Evolutionary conservation across 257 asterid species (phyloP).

Genomic region (Galeopsis tetrahit): DNA sequence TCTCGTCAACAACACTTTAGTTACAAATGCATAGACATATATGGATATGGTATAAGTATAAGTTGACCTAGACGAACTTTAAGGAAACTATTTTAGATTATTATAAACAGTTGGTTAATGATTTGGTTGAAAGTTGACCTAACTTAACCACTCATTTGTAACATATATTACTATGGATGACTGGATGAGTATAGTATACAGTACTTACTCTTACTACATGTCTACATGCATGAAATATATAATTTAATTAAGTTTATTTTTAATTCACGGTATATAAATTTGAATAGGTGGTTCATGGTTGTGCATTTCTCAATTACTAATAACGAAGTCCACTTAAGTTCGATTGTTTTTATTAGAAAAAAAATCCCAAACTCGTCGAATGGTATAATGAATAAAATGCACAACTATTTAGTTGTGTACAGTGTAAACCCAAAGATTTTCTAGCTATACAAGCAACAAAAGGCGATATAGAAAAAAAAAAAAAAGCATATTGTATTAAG

Average conservation of each 20-base stretch:
- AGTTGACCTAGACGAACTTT: slow-evolving; percentile 8
- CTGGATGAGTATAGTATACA: neutral
- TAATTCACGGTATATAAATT: neutral
- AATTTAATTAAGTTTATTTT: neutral
- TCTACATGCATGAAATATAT: neutral
- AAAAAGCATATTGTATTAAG: no score
- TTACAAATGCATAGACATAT: neutral
- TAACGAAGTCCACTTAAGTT: no score
- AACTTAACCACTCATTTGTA: slow-evolving; percentile 40
- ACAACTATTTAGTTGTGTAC: no score
- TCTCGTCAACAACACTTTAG: neutral
- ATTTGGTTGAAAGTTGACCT: slow-evolving; percentile 45
- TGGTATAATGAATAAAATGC: no score
- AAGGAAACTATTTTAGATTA: neutral
- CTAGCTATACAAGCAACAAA: no score
- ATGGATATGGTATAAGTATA: neutral
- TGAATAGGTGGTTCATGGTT: no score
- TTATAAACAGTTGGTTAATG: slow-evolving; percentile 32
- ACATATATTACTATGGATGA: neutral
- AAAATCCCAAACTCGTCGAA: no score
- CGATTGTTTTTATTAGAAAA: no score
- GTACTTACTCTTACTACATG: neutral
- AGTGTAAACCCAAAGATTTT: no score
- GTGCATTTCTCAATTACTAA: no score
- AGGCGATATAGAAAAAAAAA: no score